Conservation (phyloP, 2,329 filamentous ascomycete species). For the Mollisia scopiformis region DNA sequence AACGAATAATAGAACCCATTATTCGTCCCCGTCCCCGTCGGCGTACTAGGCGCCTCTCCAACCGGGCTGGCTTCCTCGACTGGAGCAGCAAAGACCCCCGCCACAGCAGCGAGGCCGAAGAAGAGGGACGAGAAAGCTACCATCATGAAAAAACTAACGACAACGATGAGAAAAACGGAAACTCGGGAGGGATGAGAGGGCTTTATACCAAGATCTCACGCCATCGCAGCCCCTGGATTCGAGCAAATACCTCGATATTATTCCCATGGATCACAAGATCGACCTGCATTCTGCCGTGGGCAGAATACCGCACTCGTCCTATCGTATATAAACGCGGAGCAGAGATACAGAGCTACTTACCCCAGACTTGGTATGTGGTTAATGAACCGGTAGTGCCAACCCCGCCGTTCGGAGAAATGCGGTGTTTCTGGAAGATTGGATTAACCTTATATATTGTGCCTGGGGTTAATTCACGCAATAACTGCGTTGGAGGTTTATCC, state of each 20-base stretch:
- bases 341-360: neutral
- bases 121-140: neutral
- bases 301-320: neutral
- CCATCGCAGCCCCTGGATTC: no score
- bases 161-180: no score
- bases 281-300: neutral
- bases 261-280: neutral
- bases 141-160: neutral
- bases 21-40: neutral
- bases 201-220: no score
- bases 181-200: no score
- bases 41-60: neutral
- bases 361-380: neutral
- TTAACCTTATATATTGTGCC: neutral
- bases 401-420: neutral
- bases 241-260: neutral
- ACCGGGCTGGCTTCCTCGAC: neutral
- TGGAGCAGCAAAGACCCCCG: neutral
- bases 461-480: neutral
- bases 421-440: neutral
- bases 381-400: neutral
- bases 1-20: slow-evolving; percentile 3
- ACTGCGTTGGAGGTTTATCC: neutral
- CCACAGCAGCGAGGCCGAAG: neutral
- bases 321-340: neutral